Conservation (phyloP, 164 flowering plant species). For the Tetrastigma voinierianum region DNA sequence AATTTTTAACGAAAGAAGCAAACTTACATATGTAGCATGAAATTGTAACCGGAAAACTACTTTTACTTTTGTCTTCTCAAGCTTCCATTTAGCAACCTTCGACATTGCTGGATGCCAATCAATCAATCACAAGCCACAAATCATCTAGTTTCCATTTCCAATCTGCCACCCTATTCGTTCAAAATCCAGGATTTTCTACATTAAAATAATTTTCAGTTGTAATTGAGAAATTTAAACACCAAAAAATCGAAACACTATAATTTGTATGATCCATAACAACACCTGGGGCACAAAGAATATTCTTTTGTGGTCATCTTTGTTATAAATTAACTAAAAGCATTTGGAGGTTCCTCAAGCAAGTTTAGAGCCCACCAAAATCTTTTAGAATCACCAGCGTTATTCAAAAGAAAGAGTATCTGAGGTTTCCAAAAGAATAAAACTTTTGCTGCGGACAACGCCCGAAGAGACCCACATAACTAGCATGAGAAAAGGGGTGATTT, state of each 20-base stretch:
- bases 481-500: no score
- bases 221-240: not conserved
- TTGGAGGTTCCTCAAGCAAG: no score
- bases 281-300: not conserved
- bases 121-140: slow-evolving; percentile 18
- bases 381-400: no score
- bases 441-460: no score
- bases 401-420: no score
- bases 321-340: no score
- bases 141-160: slow-evolving; percentile 21
- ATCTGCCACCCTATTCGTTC: slow-evolving; percentile 3
- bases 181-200: slow-evolving; percentile 4
- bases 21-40: slow-evolving; percentile 93
- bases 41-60: slow-evolving; percentile 96
- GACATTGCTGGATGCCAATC: slow-evolving; percentile 52
- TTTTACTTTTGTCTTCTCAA: slow-evolving; percentile 92
- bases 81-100: slow-evolving; percentile 78
- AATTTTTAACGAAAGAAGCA: not conserved
- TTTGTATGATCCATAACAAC: not conserved
- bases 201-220: not conserved
- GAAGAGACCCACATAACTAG: no score
- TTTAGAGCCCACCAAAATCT: no score
- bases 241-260: not conserved
- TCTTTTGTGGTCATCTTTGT: not conserved
- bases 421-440: no score